phyloP scores from a whole-genome alignment of 768 basidiomycete genomes.

The Mycena galericulata region DNA sequence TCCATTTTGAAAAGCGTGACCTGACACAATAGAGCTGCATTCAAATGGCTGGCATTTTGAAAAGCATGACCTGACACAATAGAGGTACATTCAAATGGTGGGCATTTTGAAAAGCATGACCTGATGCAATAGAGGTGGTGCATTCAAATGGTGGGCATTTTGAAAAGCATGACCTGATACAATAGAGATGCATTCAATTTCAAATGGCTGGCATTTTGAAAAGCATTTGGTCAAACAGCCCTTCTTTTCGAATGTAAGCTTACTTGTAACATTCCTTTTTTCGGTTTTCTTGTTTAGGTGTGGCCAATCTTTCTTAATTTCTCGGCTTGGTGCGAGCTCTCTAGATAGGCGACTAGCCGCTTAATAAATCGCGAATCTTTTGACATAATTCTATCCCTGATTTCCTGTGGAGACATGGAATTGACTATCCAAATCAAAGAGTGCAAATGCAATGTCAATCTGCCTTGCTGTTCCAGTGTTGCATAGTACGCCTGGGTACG shows the following conservation, averaged over 20 bases:
- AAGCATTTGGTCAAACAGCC: neutral
- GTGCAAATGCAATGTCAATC: constrained; percentile 43
- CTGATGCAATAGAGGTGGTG: no score
- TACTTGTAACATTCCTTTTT: no score
- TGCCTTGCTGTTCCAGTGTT: constrained; percentile 45
- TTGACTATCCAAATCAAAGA: constrained; percentile 40
- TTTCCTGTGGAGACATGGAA: constrained; percentile 29
- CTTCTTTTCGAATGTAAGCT: neutral
- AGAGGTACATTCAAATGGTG: no score
- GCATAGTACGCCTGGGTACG: constrained; percentile 40
- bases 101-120: no score
- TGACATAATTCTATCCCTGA: constrained; percentile 23
- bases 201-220: no score
- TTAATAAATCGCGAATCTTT: neutral
- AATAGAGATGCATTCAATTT: no score
- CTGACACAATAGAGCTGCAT: no score
- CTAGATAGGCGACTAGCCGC: constrained; percentile 6
- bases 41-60: no score
- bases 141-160: no score
- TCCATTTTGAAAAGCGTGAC: no score
- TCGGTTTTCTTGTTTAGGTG: neutral
- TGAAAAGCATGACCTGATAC: no score
- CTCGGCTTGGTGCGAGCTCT: constrained; percentile 13
- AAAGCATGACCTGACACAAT: no score
- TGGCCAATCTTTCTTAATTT: neutral